Evolutionary conservation across 176 grass and related monocot species (phyloP), one percentile per base, ranked within the genome.

Genomic region (Zoysia pacifica): DNA sequence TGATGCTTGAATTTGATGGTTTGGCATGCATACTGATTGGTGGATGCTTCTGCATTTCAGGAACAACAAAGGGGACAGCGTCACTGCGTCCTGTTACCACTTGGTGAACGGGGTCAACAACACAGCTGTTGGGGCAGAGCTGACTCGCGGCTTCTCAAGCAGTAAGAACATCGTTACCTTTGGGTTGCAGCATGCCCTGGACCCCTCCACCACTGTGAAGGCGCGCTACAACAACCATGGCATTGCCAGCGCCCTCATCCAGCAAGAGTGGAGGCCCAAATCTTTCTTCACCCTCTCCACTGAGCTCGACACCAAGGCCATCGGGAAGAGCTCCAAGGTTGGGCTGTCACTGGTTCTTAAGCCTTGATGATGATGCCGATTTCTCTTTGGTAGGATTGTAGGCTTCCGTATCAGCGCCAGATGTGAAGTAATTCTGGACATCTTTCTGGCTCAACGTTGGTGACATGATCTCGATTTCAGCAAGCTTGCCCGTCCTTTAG

Each of bases 1-100:
- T 28, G 19, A 11, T 44, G 41, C 55, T 28, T 70, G 37, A 50
- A 49, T 41, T 81, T 38, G 3, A 20, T 70, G 64, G 12, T 48
- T 11, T 72, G n/a, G 13, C 67, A 28, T 50, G 44, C 37, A 43
- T 54, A 67, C 6, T 54, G 6, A 81, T 64, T 38, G 9, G 6
- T 50, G 53, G 50, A 78, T 14, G 53, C 7, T 67, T 69, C 44
- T 16, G 12, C 1, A 73, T 76, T 81, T 66, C 55, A 96, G 90
- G 76, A 96, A 82, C 71, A 86, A 88, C 84, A 91, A 96, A 83
- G 87, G 82, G 62, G 90, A 93, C 9, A 86, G 82, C 75, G 54
- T 88, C 66, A 73, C 72, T 56, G 80, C 63, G 2, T 90, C 87
- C 2, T 90, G 79, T 72, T 88, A 90, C 75, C 87, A 88, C 20